phyloP scores from a whole-genome alignment of 2,329 filamentous ascomycete genomes.

The Botrytis galanthina region DNA sequence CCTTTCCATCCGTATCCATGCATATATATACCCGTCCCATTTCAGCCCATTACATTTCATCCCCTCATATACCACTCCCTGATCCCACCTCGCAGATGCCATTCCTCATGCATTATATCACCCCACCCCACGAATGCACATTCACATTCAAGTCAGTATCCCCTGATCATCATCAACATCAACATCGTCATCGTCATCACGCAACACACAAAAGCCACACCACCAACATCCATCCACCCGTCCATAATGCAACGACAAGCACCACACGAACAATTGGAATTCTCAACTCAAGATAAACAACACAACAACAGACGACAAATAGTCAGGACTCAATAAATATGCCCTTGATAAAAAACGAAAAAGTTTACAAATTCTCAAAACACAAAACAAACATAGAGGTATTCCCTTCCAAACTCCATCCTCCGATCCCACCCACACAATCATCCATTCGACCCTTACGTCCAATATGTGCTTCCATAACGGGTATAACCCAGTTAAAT shows the following conservation, averaged over 20 bases:
- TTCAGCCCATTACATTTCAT: not conserved
- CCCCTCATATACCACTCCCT: not conserved
- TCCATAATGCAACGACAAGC: constrained; percentile 1
- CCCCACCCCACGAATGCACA: not conserved
- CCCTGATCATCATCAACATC: not conserved
- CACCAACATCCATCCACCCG: not conserved
- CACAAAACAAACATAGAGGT: not conserved
- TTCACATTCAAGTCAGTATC: not conserved
- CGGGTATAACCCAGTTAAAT: constrained; percentile 1
- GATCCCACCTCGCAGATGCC: not conserved
- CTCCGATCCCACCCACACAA: not conserved
- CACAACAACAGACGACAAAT: not conserved
- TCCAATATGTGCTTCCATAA: not conserved
- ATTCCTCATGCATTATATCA: not conserved
- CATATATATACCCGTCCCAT: not conserved
- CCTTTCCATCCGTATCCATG: not conserved
- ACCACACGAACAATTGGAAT: not conserved
- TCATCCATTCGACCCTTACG: not conserved
- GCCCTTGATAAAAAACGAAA: not conserved
- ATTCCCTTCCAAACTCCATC: constrained; percentile 11
- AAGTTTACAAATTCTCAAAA: not conserved
- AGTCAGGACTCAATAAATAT: not conserved
- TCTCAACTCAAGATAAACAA: not conserved
- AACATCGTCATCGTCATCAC: not conserved
- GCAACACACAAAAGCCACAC: not conserved